A percentile compares a stretch with the other conserved stretches of the same genome.
These are phyloP conservation scores for Gymnopus androsaceus DNA, from an alignment of 1,284 basidiomycete genomes.

Conservation along the genomic window DNA sequence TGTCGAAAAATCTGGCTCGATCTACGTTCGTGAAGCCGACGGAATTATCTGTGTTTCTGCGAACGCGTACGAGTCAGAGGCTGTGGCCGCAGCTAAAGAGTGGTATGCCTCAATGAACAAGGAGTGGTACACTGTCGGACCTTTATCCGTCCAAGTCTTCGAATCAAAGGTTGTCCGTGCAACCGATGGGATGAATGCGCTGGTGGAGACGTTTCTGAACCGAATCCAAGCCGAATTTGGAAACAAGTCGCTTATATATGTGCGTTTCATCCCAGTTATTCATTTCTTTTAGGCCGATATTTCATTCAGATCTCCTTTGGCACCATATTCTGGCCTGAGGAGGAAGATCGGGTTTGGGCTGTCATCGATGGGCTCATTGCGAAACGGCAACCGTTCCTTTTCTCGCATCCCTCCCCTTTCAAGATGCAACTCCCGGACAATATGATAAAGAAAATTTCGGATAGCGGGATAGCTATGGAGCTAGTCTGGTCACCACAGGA, in stretches of 20 bases:
- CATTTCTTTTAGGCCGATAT: not conserved
- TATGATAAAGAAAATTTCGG: not conserved
- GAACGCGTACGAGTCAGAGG: constrained; percentile 3
- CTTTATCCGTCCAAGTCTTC: not conserved
- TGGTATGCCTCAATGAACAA: constrained; percentile 7
- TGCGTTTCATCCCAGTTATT: not conserved
- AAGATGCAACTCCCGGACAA: not conserved
- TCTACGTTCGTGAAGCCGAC: not conserved
- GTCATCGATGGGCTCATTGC: constrained; percentile 3
- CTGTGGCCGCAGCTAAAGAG: not conserved
- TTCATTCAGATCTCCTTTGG: constrained; percentile 9
- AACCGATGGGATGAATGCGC: not conserved
- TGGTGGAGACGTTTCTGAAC: constrained; percentile 4
- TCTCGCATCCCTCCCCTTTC: constrained; percentile 7
- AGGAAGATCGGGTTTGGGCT: constrained; percentile 4
- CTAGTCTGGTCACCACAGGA: constrained; percentile 5
- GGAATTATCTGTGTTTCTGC: constrained; percentile 3
- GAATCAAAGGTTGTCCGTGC: not conserved
- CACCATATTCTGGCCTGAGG: constrained; percentile 3
- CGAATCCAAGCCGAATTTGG: constrained; percentile 8
- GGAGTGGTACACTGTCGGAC: constrained; percentile 6
- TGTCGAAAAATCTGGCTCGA: not conserved
- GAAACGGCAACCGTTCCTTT: constrained; percentile 1
- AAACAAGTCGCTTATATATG: constrained; percentile 6
- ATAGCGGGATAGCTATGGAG: constrained; percentile 8